Conservation (phyloP, 345 rosid species). For the Boechera stricta region DNA sequence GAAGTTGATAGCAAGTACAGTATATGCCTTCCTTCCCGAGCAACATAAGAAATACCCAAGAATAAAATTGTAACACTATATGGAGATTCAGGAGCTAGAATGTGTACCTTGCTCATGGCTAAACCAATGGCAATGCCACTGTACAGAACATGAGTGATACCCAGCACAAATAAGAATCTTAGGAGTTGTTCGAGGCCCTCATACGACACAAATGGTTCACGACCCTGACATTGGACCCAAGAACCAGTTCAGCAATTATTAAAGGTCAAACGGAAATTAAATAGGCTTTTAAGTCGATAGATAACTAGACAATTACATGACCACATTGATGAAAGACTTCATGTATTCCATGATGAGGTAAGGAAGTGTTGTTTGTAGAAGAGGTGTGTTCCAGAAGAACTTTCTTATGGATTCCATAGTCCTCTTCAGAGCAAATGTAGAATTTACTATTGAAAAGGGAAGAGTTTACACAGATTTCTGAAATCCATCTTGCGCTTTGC, state of each 20-base stretch:
- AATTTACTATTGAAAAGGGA: conserved; percentile 87
- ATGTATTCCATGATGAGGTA: conserved; percentile 62
- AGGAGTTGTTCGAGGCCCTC: conserved; percentile 92
- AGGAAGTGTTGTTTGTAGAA: conserved; percentile 52
- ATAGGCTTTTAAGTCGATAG: not conserved
- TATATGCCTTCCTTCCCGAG: not conserved
- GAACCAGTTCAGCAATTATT: conserved; percentile 3
- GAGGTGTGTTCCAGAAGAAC: conserved; percentile 51
- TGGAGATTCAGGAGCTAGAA: conserved; percentile 26
- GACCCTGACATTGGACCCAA: conserved; percentile 63
- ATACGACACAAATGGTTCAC: conserved; percentile 84
- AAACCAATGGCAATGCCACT: conserved; percentile 89
- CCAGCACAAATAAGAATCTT: conserved; percentile 86
- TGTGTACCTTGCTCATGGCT: conserved; percentile 89
- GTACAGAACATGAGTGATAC: conserved; percentile 86
- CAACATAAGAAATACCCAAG: not conserved
- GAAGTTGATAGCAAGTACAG: not conserved
- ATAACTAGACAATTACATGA: conserved; percentile 54
- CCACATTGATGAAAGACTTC: conserved; percentile 68
- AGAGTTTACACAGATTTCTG: conserved; percentile 85
- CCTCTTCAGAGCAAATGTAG: conserved; percentile 78
- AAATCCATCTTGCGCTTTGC: conserved; percentile 90
- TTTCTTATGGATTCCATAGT: conserved; percentile 52
- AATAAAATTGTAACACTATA: conserved; percentile 9
- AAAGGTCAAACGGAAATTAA: not conserved